Evolutionary conservation across 768 basidiomycete species (phyloP).

Genomic region (Candolleomyces aberdarensis): DNA sequence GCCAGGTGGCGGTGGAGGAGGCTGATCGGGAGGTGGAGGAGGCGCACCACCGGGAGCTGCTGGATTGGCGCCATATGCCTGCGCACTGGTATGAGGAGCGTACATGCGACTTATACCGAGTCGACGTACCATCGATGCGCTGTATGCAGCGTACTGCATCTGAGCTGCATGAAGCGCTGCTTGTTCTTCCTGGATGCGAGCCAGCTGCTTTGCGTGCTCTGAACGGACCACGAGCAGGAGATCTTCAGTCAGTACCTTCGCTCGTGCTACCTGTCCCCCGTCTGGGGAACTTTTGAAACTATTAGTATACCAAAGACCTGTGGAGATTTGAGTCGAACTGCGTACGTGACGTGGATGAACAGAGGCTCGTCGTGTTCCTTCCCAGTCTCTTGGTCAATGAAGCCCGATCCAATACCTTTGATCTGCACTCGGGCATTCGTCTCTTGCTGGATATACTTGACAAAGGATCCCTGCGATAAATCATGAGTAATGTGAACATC

Average conservation of each 20-base stretch:
- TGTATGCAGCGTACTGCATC: slow-evolving; percentile 56
- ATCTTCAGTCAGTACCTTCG: slow-evolving; percentile 86
- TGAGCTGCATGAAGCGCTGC: slow-evolving; percentile 86
- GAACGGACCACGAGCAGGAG: slow-evolving; percentile 83
- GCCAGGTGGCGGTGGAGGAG: slow-evolving; percentile 36
- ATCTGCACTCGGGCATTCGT: slow-evolving; percentile 96
- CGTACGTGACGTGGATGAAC: slow-evolving; percentile 79
- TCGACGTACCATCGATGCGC: too few species aligned
- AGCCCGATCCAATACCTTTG: slow-evolving; percentile 92
- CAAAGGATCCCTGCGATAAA: slow-evolving; percentile 76
- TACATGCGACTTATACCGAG: slow-evolving; percentile 37
- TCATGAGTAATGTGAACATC: neutral
- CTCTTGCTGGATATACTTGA: slow-evolving; percentile 97
- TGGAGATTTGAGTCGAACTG: neutral
- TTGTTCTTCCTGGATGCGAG: slow-evolving; percentile 66
- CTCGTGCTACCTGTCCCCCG: slow-evolving; percentile 80
- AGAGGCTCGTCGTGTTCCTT: slow-evolving; percentile 86
- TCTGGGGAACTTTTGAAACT: slow-evolving; percentile 58
- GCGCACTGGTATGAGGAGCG: slow-evolving; percentile 26
- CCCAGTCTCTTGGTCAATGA: slow-evolving; percentile 83
- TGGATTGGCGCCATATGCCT: slow-evolving; percentile 21
- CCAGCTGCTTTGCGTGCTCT: slow-evolving; percentile 82
- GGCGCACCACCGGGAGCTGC: slow-evolving; percentile 45
- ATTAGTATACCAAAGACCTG: too few species aligned
- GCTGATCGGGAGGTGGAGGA: slow-evolving; percentile 46